phyloP scores from a whole-genome alignment of 805 yeast species.

The Jamesozyma gamospora region DNA sequence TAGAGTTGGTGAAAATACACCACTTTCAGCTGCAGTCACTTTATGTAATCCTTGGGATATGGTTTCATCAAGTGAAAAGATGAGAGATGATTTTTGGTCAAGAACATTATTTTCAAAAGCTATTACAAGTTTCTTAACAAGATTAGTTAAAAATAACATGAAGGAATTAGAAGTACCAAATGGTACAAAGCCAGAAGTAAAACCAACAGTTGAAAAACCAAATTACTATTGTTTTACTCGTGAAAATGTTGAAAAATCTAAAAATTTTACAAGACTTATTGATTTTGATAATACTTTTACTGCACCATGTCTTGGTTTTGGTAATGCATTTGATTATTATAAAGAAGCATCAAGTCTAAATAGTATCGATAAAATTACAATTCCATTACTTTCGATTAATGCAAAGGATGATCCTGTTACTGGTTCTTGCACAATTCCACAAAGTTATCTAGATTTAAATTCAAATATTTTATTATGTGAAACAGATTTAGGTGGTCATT shows the following conservation, averaged over 20 bases:
- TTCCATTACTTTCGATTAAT: slow-evolving; percentile 51
- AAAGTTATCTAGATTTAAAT: slow-evolving; percentile 38
- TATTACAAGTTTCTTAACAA: slow-evolving; percentile 33
- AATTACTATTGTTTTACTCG: slow-evolving; percentile 21
- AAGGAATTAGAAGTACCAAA: slow-evolving; percentile 18
- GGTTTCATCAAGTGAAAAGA: slow-evolving; percentile 40
- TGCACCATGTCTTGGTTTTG: slow-evolving; percentile 51
- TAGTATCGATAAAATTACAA: slow-evolving; percentile 44
- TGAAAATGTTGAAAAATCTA: slow-evolving; percentile 30
- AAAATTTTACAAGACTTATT: slow-evolving; percentile 31
- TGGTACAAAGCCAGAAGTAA: slow-evolving; percentile 8
- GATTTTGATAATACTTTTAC: slow-evolving; percentile 59
- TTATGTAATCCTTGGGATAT: slow-evolving; percentile 71
- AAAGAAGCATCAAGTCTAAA: slow-evolving; percentile 54
- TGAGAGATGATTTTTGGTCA: slow-evolving; percentile 33
- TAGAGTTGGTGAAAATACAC: slow-evolving; percentile 46
- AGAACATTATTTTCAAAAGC: slow-evolving; percentile 34
- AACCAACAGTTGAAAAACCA: slow-evolving; percentile 13
- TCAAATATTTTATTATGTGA: slow-evolving; percentile 49
- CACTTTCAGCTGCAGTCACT: slow-evolving; percentile 47
- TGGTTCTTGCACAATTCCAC: slow-evolving; percentile 43
- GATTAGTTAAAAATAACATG: slow-evolving; percentile 37
- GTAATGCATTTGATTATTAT: slow-evolving; percentile 52
- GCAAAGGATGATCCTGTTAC: slow-evolving; percentile 54
- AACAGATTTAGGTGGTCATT: slow-evolving; percentile 67